These are phyloP conservation scores for Penicillium sp. DNA, from an alignment of 2,329 filamentous ascomycete genomes.

Conservation along the genomic window DNA sequence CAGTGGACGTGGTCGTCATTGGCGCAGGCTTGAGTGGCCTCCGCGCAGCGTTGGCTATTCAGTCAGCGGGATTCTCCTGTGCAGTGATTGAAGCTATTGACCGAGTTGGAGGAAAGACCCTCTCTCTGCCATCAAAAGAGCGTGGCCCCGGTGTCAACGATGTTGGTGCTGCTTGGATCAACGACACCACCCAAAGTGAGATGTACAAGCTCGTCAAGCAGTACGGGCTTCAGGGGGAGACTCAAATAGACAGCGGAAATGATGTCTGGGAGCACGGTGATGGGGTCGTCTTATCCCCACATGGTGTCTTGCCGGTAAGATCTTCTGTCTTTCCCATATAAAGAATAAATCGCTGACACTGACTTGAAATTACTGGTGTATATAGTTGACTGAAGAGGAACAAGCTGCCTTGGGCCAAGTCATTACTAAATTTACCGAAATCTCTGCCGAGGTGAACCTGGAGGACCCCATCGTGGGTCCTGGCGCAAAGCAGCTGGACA, in stretches of 20 bases:
- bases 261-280: not conserved
- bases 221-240: not conserved
- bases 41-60: constrained; percentile 34
- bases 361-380: not conserved
- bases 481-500: constrained; percentile 12
- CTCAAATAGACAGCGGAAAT: not conserved
- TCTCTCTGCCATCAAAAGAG: constrained; percentile 22
- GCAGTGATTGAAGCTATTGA: constrained; percentile 44
- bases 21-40: constrained; percentile 44
- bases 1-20: constrained; percentile 12
- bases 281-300: not conserved
- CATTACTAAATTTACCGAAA: not conserved
- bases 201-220: constrained; percentile 3
- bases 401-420: constrained; percentile 1
- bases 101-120: constrained; percentile 45
- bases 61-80: constrained; percentile 34
- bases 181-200: constrained; percentile 23
- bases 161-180: constrained; percentile 40
- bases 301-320: not conserved
- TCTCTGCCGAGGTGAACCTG: constrained; percentile 1
- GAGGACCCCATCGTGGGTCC: constrained; percentile 3
- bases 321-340: no score
- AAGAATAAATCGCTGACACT: constrained; percentile 31
- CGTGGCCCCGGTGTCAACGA: constrained; percentile 19
- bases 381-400: constrained; percentile 1